These are phyloP conservation scores for Helianthus annuus DNA, from an alignment of 129 eudicot genomes.

Conservation along the genomic window HanXRQr2.0-SUNRISE NC_035440.2:116212987-116213486, in stretches of 20 bases:
- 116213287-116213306: conserved; percentile 53
- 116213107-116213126: conserved; percentile 13
- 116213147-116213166: conserved; percentile 3
- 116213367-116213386: neutral
- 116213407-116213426: conserved; percentile 84
- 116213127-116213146: neutral
- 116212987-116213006: no score
- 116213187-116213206: conserved; percentile 95
- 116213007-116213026: no score
- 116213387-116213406: conserved; percentile 88
- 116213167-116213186: conserved; percentile 83
- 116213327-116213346: neutral
- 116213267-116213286: conserved; percentile 97
- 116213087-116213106: neutral
- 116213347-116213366: neutral
- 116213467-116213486: conserved; percentile 87
- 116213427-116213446: conserved; percentile 80
- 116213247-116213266: conserved; percentile 96
- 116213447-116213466: conserved; percentile 96
- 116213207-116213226: conserved; percentile 91
- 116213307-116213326: conserved; percentile 9
- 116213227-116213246: conserved; percentile 91
- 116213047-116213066: neutral
- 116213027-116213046: neutral
- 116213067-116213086: neutral